phyloP scores from a whole-genome alignment of 2,329 filamentous ascomycete genomes.

The Fusarium succisae region DNA sequence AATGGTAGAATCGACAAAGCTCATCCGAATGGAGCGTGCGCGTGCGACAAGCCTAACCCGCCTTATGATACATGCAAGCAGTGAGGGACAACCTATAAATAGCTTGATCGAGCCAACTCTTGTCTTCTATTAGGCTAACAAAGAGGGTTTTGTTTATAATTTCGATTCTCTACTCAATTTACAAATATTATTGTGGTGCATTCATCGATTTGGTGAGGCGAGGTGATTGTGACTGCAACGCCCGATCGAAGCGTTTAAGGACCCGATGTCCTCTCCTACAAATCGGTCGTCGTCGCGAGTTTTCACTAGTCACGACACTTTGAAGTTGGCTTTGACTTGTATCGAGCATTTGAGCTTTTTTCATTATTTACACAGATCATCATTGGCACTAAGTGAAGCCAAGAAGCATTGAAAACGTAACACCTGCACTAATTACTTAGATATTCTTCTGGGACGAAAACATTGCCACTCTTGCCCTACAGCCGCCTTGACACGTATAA shows the following conservation, averaged over 20 bases:
- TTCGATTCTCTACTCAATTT: not conserved
- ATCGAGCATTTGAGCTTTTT: too few relatives aligned
- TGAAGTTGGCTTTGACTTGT: too few relatives aligned
- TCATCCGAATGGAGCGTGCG: not conserved
- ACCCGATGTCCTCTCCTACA: too few relatives aligned
- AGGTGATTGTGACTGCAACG: too few relatives aligned
- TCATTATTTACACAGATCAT: too few relatives aligned
- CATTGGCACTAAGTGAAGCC: not conserved
- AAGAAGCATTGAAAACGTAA: too few relatives aligned
- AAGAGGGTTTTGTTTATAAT: fast-evolving
- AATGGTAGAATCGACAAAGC: not conserved
- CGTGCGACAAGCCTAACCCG: not conserved
- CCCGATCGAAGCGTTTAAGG: too few relatives aligned
- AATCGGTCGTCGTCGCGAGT: fast-evolving
- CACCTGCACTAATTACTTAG: not conserved
- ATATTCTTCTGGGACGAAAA: not conserved
- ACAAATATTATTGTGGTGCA: fast-evolving
- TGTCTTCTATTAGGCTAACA: too few relatives aligned
- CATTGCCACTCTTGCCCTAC: fast-evolving
- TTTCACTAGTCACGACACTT: too few relatives aligned
- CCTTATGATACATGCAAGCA: not conserved
- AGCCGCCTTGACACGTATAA: not conserved
- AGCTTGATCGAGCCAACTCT: too few relatives aligned
- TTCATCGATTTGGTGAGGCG: too few relatives aligned
- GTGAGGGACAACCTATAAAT: not conserved